These are phyloP conservation scores for Populus trichocarpa DNA, from an alignment of 441 rosid species.

Conservation along the genomic window DNA sequence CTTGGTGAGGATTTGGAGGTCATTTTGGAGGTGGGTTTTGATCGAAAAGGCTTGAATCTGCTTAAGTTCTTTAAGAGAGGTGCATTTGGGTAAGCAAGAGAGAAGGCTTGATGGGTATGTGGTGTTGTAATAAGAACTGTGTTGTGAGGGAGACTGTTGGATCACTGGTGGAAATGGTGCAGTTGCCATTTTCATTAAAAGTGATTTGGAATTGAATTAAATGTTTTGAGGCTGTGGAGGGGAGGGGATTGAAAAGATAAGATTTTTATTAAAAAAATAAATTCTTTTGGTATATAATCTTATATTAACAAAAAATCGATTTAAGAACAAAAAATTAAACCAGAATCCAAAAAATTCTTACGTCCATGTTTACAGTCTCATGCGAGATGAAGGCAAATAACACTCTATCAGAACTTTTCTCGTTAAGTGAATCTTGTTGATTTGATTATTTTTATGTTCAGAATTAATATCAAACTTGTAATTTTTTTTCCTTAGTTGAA, in stretches of 20 bases:
- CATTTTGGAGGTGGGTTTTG: slow-evolving; percentile 56
- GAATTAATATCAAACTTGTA: too few species aligned
- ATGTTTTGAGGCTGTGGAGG: slow-evolving; percentile 12
- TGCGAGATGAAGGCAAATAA: too few species aligned
- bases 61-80: slow-evolving; percentile 51
- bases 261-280: not conserved
- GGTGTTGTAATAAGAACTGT: not conserved
- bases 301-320: too few species aligned
- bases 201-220: not conserved
- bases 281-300: too few species aligned
- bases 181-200: slow-evolving; percentile 38
- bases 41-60: slow-evolving; percentile 64
- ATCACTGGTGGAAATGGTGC: slow-evolving; percentile 14
- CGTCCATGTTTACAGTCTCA: too few species aligned
- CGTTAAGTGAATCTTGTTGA: too few species aligned
- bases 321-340: too few species aligned
- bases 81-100: slow-evolving; percentile 46
- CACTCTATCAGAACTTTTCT: too few species aligned
- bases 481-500: too few species aligned
- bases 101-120: slow-evolving; percentile 28
- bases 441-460: too few species aligned
- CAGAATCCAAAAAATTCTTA: too few species aligned
- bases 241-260: not conserved
- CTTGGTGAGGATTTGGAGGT: slow-evolving; percentile 42
- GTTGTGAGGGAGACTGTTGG: slow-evolving; percentile 23